These are phyloP conservation scores for Cytauxzoon felis DNA, from an alignment of 169 alveolate species.

Conservation along the genomic window DNA sequence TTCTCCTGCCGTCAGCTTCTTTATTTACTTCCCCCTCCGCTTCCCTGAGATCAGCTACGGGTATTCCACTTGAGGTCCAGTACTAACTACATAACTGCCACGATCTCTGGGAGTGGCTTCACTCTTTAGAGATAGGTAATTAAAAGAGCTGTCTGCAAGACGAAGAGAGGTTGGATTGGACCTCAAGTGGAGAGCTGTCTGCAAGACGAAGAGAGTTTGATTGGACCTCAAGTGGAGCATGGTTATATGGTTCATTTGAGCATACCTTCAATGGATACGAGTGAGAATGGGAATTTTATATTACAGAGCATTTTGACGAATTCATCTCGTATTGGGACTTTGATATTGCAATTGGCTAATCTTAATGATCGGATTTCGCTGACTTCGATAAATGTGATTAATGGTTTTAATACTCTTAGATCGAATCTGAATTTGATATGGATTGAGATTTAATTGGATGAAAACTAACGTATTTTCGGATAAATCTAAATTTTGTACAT, in stretches of 20 bases:
- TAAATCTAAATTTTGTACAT: conserved; percentile 30
- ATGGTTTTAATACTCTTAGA: conserved; percentile 2
- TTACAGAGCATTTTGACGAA: conserved; percentile 1
- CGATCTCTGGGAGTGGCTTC: too few species aligned
- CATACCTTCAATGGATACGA: conserved; percentile 33
- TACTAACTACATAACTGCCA: too few species aligned
- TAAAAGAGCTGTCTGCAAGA: too few species aligned
- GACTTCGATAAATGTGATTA: not conserved
- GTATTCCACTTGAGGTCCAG: too few species aligned
- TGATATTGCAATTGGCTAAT: conserved; percentile 18
- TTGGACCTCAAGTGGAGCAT: too few species aligned
- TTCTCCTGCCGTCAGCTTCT: too few species aligned
- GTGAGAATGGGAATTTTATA: conserved; percentile 23
- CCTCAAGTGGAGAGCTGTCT: too few species aligned
- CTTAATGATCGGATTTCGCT: conserved; percentile 35
- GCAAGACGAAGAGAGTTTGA: too few species aligned
- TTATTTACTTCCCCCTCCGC: too few species aligned
- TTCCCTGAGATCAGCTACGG: too few species aligned
- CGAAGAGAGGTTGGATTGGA: too few species aligned
- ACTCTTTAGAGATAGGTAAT: too few species aligned
- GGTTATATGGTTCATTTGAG: not conserved
- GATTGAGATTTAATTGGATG: not conserved
- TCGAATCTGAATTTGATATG: not conserved
- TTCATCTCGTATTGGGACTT: not conserved
- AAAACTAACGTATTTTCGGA: conserved; percentile 47